Percentiles rank a stretch among this genome's conserved stretches.
phyloP scores from a whole-genome alignment of 2,329 filamentous ascomycete genomes.

The Paraphoma sp. region DNA sequence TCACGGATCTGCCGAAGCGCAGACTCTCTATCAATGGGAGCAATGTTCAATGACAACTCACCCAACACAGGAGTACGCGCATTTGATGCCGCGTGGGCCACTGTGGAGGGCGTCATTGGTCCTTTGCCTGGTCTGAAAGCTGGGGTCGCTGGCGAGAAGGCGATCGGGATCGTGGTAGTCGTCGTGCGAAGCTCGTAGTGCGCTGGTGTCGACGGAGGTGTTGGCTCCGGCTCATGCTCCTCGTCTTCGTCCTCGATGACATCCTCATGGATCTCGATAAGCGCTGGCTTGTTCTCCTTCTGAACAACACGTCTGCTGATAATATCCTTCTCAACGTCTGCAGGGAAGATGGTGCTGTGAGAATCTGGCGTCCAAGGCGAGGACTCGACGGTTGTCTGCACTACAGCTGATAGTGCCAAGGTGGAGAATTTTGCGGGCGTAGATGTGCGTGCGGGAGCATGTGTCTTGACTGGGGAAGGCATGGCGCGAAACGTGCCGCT shows the following conservation, averaged over 20 bases:
- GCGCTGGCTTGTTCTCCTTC: constrained; percentile 20
- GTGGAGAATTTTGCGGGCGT: constrained; percentile 22
- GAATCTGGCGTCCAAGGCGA: constrained; percentile 33
- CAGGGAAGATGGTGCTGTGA: constrained; percentile 21
- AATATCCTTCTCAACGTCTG: constrained; percentile 8
- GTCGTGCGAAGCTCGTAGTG: constrained; percentile 50
- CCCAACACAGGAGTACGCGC: constrained; percentile 38
- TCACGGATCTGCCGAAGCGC: constrained; percentile 78
- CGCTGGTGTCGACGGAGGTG: constrained; percentile 42
- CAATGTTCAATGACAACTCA: constrained; percentile 42
- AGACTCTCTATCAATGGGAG: constrained; percentile 66
- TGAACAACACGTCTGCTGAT: constrained; percentile 4
- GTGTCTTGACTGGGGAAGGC: constrained; percentile 37
- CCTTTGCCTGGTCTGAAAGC: constrained; percentile 32
- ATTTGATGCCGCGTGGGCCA: constrained; percentile 42
- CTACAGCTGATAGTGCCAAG: constrained; percentile 17
- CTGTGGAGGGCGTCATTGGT: constrained; percentile 43
- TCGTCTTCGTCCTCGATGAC: constrained; percentile 38
- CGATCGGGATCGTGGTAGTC: constrained; percentile 57
- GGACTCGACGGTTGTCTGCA: constrained; percentile 24
- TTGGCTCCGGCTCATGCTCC: constrained; percentile 33
- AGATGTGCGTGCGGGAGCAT: constrained; percentile 6
- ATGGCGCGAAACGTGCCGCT: constrained; percentile 48
- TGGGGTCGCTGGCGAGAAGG: constrained; percentile 52
- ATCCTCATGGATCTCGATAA: constrained; percentile 42